Base-by-base conservation (phyloP, 352 stramenopile genomes). In the Phytophthora citricola region DNA sequence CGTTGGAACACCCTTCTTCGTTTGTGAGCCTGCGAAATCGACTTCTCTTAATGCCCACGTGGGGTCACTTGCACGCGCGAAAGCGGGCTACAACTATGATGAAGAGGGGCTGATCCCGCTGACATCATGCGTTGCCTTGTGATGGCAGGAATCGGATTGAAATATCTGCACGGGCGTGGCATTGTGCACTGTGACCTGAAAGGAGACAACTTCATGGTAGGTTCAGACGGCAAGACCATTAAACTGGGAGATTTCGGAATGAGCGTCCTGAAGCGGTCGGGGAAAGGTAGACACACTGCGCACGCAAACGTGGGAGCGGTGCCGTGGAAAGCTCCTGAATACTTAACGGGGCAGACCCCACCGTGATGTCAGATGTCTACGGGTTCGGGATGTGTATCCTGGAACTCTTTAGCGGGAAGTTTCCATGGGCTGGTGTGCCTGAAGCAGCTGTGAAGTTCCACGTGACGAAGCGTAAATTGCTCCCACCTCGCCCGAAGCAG, bases 111-210 rank as follows among this genome's bases (percentile, higher is more conserved):
- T 7, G 39, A 71, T 12, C 43, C 48, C 5, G 43, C 66, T 14
- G 53, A 78, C 29, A 63, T 74, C 9, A 75, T 70, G 70, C 55
- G 60, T 12, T 57, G 44, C 26, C 65, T 78, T 22, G 6, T 63
- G 5, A 48, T 78, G 11, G 63, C 61, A 12, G 69, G 71, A 0
- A 55, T 80, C 11, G 75, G 75, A 0, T 43, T 83, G 1, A 64
- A 73, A 29, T 80, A 78, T 22, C 45, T 83, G 3, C 75, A 83
- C n/a, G 45, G 60, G 12, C 58, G 59, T 22, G 47, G 43, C 0
- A 71, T 80, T 24, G 58, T 83, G 24, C 75, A 83, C 24, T 71
- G 66, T 32, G 73, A 83, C 48, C 36, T 83, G 7, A 83, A 80
- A 29, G 53, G 63, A 4, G 73, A 78, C 47, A 78, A 72, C 17